These are phyloP conservation scores for Endocalyx cinctus DNA, from an alignment of 2,329 filamentous ascomycete species.

Conservation along the genomic window DNA sequence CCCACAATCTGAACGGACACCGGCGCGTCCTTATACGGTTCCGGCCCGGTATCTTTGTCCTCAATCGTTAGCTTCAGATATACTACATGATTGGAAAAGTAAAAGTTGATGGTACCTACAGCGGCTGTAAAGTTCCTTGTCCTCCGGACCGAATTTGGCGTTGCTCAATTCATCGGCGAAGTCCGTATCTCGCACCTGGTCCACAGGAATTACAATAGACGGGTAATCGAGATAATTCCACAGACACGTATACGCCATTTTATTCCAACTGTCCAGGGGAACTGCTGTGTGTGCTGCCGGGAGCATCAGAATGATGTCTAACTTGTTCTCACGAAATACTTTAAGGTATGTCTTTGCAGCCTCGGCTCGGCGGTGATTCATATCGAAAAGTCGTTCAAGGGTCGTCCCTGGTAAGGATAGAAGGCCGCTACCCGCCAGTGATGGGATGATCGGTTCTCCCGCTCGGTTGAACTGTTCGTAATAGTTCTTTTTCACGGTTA, in stretches of 20 bases:
- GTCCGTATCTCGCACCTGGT: constrained; percentile 18
- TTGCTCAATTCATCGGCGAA: constrained; percentile 19
- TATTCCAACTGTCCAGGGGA: constrained; percentile 36
- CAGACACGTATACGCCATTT: constrained; percentile 49
- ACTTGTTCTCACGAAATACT: constrained; percentile 19
- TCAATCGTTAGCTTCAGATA: constrained; percentile 8
- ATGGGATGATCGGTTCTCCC: constrained; percentile 46
- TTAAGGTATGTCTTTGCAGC: constrained; percentile 19
- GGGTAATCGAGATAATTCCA: constrained; percentile 57
- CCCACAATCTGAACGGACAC: constrained; percentile 27
- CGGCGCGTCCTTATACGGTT: constrained; percentile 21
- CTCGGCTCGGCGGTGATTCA: constrained; percentile 20
- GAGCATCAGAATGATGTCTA: constrained; percentile 51
- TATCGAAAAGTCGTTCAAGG: constrained; percentile 17
- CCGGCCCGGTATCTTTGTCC: constrained; percentile 23
- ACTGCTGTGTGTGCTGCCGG: constrained; percentile 46
- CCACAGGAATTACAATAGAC: constrained; percentile 46
- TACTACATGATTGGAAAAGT: constrained; percentile 1
- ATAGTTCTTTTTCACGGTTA: constrained; percentile 42
- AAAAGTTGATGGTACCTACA: constrained; percentile 13
- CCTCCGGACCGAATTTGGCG: constrained; percentile 19
- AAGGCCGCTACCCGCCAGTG: constrained; percentile 34
- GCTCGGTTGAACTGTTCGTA: constrained; percentile 37
- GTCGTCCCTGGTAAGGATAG: constrained; percentile 13
- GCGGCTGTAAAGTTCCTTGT: constrained; percentile 17